Evolutionary conservation across 176 grass and related monocot species (phyloP).

Genomic region (Areca catechu): DNA sequence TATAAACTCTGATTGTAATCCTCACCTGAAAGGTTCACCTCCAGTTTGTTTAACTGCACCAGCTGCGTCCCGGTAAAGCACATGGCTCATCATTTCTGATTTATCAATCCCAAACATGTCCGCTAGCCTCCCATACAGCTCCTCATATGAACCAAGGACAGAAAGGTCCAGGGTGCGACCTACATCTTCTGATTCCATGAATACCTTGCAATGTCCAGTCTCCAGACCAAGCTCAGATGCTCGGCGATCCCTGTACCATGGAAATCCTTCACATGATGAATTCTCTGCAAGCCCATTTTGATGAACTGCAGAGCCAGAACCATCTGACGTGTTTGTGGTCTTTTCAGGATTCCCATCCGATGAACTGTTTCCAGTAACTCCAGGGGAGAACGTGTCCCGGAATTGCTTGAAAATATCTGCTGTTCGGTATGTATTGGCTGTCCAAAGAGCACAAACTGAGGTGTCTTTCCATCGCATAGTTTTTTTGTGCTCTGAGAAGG

Average conservation of each 20-base stretch:
- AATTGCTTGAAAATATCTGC: slow-evolving; percentile 31
- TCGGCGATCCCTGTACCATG: slow-evolving; percentile 14
- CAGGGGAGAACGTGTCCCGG: slow-evolving; percentile 4
- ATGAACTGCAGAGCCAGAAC: slow-evolving; percentile 53
- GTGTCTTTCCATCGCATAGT: slow-evolving; percentile 20
- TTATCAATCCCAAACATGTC: slow-evolving; percentile 55
- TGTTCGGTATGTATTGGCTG: slow-evolving; percentile 64
- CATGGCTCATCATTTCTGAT: slow-evolving; percentile 43
- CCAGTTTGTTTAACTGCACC: slow-evolving; percentile 58
- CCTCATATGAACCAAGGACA: slow-evolving; percentile 61
- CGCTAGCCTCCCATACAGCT: slow-evolving; percentile 47
- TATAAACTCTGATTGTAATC: too few species aligned
- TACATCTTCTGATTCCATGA: slow-evolving; percentile 66
- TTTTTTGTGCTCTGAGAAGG: slow-evolving; percentile 28
- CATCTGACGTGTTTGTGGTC: slow-evolving; percentile 35
- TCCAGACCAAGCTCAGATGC: slow-evolving; percentile 13
- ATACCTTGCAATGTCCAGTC: slow-evolving; percentile 53
- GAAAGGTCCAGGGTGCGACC: slow-evolving; percentile 67
- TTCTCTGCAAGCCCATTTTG: slow-evolving; percentile 38
- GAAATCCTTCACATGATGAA: slow-evolving; percentile 8
- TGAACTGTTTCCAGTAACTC: slow-evolving; percentile 19
- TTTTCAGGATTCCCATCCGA: slow-evolving; percentile 50
- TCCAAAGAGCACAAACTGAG: slow-evolving; percentile 62
- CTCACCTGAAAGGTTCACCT: slow-evolving; percentile 65
- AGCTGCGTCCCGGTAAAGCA: slow-evolving; percentile 49